Base-by-base conservation (phyloP, 495 filamentous ascomycete genomes). In the Aspergillus affinis region DNA sequence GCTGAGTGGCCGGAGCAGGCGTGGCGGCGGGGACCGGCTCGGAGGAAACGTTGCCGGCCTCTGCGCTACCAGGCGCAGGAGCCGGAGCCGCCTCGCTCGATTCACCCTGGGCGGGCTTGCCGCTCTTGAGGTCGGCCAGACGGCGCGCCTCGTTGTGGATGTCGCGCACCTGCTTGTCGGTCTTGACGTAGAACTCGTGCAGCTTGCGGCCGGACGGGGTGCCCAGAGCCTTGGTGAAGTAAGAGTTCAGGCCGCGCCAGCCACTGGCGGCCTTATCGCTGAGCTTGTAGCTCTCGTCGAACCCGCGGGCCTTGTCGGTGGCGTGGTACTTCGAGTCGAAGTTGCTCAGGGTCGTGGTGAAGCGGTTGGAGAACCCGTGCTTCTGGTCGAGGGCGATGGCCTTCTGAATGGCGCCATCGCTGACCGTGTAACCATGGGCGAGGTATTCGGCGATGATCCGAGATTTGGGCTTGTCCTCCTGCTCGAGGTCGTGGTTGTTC, bases 371-470 rank as follows among this genome's bases (percentile, higher is more conserved):
- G 65, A 97, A 85, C 63, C 90, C 90, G 73, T 98, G 93, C 79
- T 94, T 91, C 66, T 91, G 81, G 77, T 98, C 94, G 41, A 98
- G 83, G 6, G 87, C 82, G 68, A 98, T 92, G 57, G 91, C 95
- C 62, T 81, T 83, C 70, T 96, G 86, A 51, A 97, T 82, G 4
- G 89, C 89, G n/a, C 78, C 79, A 72, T 98, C 94, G 55, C 89
- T 90, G 64, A 98, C 77, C 19, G 84, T 81, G 74, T 98, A 98
- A 63, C 94, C 94, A 65, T 97, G 90, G 5, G 93, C 93, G 27
- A 98, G 87, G 72, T 97, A 96, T 78, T 98, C 94, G 61, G 94
- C 94, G 26, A 97, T 63, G 67, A 98, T 96, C 66, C 95, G 92
- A 19, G 88, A 83, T 68, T 90, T 87, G 0, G 94, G 94, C 80